Evolutionary conservation across 1,284 basidiomycete genomes (phyloP).

Genomic region (Fomitopsis palustris): DNA sequence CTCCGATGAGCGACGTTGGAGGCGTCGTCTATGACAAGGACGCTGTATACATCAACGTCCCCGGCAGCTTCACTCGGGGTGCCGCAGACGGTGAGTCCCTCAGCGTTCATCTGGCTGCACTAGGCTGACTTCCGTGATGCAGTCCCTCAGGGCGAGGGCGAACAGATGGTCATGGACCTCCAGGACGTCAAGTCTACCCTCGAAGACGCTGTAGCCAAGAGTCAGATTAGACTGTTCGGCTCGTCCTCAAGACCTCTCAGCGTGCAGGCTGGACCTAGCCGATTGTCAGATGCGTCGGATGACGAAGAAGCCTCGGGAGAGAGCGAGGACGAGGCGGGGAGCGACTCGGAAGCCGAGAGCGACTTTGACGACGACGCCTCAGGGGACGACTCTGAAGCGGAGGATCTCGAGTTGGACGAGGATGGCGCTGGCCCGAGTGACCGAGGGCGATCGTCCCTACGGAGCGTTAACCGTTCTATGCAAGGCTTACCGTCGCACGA

Average conservation of each 20-base stretch:
- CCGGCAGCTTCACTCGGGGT: slow-evolving; percentile 85
- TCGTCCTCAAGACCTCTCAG: slow-evolving; percentile 53
- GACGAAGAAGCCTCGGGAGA: slow-evolving; percentile 14
- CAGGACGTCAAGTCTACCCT: slow-evolving; percentile 87
- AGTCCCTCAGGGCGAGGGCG: slow-evolving; percentile 87
- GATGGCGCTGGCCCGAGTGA: slow-evolving; percentile 17
- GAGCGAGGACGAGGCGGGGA: slow-evolving; percentile 22
- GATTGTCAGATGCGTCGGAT: slow-evolving; percentile 20
- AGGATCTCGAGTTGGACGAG: neutral
- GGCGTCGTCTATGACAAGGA: slow-evolving; percentile 99
- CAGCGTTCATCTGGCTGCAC: neutral
- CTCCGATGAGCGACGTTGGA: slow-evolving; percentile 98
- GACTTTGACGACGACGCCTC: slow-evolving; percentile 13
- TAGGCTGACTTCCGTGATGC: slow-evolving; percentile 1
- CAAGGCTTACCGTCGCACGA: slow-evolving; percentile 32
- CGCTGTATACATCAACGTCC: slow-evolving; percentile 97
- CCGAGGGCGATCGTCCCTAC: slow-evolving; percentile 44
- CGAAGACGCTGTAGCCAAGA: slow-evolving; percentile 78
- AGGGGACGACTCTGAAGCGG: slow-evolving; percentile 10
- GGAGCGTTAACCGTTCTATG: slow-evolving; percentile 42
- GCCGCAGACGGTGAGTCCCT: slow-evolving; percentile 49
- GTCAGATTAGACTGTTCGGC: slow-evolving; percentile 85
- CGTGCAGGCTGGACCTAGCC: slow-evolving; percentile 33
- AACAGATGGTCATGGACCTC: slow-evolving; percentile 95
- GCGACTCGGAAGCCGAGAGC: slow-evolving; percentile 14